Evolutionary conservation across 106 monocot species (phyloP), one percentile per base, ranked within the genome.

Genomic region (Allium fistulosum): DNA sequence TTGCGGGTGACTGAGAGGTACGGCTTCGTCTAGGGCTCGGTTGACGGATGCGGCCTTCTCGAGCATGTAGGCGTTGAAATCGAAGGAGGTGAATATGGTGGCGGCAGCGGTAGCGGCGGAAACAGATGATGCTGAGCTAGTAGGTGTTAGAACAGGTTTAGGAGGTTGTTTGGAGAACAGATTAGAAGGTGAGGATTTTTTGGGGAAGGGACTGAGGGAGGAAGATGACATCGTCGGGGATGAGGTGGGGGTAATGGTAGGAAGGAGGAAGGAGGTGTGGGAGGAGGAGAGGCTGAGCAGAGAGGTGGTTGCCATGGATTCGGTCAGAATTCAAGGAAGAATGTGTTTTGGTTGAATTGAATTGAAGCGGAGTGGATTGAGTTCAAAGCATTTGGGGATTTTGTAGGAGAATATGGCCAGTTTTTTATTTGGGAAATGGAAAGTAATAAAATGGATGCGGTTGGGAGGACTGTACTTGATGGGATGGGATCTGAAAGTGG

Each of bases 31-130:
- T 8, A 88, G 75, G 17, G 84, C 80, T 0, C 53, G 51, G 70
- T 88, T 78, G 11, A 88, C 78, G 28, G 76, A 61, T 2, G 63
- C 69, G 11, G 84, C 84, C 71, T 76, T 79, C 17, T 49, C 58
- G 10, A 65, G 13, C 84, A 88, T 84, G 76, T 84, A 88, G 11
- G 37, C 6, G 59, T 84, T 81, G 72, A 88, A 84, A 55, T 81
- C 84, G 59, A 88, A 88, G 45, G 48, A 26, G 59, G 65, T 60
- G 55, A 61, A 16, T 17, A 58, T 26, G 51, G 59, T n/a, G 50
- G 63, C 46, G 18, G 61, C 16, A 59, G 53, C 10, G 69, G 62
- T 26, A 6, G 60, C 53, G 26, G 17, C 59, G 11, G 57, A 26
- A 6, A 49, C 17, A 26, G 58, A 13, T 5, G 55, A 14, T 26